These are phyloP conservation scores for Herpetomonas muscarum DNA, from an alignment of 208 protist species.

Conservation along the genomic window DNA sequence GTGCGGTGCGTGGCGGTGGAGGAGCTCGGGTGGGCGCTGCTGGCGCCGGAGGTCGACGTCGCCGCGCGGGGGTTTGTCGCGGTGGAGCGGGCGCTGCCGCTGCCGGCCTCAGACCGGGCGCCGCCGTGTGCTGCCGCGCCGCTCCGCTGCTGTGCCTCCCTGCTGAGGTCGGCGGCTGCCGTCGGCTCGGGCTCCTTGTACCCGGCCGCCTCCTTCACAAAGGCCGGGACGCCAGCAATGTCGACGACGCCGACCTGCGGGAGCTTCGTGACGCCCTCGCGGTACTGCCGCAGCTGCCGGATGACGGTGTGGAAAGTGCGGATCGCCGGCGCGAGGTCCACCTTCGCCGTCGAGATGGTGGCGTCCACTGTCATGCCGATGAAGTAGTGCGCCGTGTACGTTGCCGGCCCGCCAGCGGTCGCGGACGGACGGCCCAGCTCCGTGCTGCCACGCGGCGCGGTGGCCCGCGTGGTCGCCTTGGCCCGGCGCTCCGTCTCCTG, in stretches of 20 bases:
- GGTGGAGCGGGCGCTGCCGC: too few relatives aligned
- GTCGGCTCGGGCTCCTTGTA: conserved; percentile 31
- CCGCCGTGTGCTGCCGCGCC: neutral
- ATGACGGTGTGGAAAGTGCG: conserved; percentile 62
- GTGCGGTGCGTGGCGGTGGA: too few relatives aligned
- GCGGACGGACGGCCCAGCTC: neutral
- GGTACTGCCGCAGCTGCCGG: conserved; percentile 64
- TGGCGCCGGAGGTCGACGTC: too few relatives aligned
- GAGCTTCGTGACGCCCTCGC: conserved; percentile 65
- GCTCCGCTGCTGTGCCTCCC: neutral
- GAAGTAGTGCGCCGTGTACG: conserved; percentile 75
- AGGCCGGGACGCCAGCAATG: conserved; percentile 59
- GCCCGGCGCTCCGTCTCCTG: conserved; percentile 55
- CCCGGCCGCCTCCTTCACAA: conserved; percentile 66
- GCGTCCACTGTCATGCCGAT: conserved; percentile 80
- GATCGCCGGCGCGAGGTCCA: conserved; percentile 71
- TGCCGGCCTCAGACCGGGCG: conserved; percentile 1
- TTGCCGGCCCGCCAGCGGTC: neutral
- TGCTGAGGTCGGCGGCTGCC: neutral
- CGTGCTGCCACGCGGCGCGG: conserved; percentile 1
- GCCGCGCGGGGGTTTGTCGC: too few relatives aligned
- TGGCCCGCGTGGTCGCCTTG: neutral
- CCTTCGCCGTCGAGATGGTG: conserved; percentile 36
- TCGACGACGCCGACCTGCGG: conserved; percentile 61
- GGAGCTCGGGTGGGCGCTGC: too few relatives aligned